Conservation (phyloP, 495 filamentous ascomycete genomes). For the Bathelium albidoporum region DNA sequence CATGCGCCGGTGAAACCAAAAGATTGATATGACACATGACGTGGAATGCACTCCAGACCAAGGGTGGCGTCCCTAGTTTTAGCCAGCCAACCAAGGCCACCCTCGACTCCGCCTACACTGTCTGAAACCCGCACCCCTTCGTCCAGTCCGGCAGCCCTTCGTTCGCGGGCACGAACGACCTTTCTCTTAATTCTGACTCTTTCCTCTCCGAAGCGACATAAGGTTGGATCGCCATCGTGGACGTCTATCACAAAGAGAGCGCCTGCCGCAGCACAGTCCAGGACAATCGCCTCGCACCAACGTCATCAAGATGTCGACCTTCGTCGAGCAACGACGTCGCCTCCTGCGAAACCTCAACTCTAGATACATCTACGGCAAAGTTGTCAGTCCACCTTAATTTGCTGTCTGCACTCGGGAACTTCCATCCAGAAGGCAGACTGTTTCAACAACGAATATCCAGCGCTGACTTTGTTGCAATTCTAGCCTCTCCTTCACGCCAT, state of each 20-base stretch:
- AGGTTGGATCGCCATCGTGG: background rate
- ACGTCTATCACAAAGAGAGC: background rate
- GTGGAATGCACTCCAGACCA: background rate
- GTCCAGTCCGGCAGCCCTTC: background rate
- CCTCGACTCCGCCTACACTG: background rate
- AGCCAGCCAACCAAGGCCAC: background rate
- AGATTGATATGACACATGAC: background rate
- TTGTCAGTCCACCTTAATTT: constrained; percentile 20
- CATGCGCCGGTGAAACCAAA: too few species aligned
- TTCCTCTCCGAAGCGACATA: background rate
- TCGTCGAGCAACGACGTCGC: constrained; percentile 24
- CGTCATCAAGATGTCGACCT: constrained; percentile 11
- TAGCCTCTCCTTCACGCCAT: constrained; percentile 82
- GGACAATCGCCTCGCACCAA: background rate
- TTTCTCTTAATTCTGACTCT: background rate
- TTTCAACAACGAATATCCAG: background rate
- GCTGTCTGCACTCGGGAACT: background rate
- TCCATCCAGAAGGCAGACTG: background rate
- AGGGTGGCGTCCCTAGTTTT: background rate
- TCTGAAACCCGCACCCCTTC: background rate
- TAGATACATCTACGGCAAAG: constrained; percentile 33
- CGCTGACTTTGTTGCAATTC: constrained; percentile 4
- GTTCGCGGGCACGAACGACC: constrained; percentile 2
- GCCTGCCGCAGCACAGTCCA: background rate
- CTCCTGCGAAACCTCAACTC: constrained; percentile 31